Percentiles rank a stretch among this genome's conserved stretches.
Conservation (phyloP, 257 asterid genomes). For the Solanum bulbocastanum region DNA sequence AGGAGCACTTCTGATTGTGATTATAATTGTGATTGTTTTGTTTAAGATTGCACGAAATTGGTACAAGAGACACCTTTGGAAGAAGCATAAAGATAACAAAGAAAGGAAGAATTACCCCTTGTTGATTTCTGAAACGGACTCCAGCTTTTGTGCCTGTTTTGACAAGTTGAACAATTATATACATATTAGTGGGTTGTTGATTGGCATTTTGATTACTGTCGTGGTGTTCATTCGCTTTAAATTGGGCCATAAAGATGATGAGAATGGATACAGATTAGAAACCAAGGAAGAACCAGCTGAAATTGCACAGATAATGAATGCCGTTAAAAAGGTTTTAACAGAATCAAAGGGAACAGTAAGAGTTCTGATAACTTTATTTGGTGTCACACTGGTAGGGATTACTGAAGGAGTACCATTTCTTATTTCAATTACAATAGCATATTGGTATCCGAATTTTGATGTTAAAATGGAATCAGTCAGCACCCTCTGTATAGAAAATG, state of each 20-base stretch:
- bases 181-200: slow-evolving; percentile 9
- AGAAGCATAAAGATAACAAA: neutral
- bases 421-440: slow-evolving; percentile 3
- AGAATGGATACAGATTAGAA: slow-evolving; percentile 12
- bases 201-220: slow-evolving; percentile 11
- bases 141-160: slow-evolving; percentile 10
- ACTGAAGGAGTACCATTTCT: slow-evolving; percentile 23
- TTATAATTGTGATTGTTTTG: neutral
- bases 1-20: no score
- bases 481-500: slow-evolving; percentile 7
- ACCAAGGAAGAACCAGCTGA: slow-evolving; percentile 18
- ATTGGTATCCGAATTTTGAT: slow-evolving; percentile 6
- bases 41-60: no score
- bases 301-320: neutral
- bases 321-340: slow-evolving; percentile 10
- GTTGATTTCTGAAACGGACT: neutral
- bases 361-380: slow-evolving; percentile 11
- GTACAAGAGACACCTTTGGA: neutral
- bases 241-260: slow-evolving; percentile 10
- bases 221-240: slow-evolving; percentile 14
- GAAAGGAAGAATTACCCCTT: neutral
- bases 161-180: slow-evolving; percentile 8
- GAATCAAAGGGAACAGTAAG: slow-evolving; percentile 17
- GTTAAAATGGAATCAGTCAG: slow-evolving; percentile 15
- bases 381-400: slow-evolving; percentile 21